These are phyloP conservation scores for Murraya koenigii DNA, from an alignment of 345 rosid genomes.

Conservation along the genomic window DNA sequence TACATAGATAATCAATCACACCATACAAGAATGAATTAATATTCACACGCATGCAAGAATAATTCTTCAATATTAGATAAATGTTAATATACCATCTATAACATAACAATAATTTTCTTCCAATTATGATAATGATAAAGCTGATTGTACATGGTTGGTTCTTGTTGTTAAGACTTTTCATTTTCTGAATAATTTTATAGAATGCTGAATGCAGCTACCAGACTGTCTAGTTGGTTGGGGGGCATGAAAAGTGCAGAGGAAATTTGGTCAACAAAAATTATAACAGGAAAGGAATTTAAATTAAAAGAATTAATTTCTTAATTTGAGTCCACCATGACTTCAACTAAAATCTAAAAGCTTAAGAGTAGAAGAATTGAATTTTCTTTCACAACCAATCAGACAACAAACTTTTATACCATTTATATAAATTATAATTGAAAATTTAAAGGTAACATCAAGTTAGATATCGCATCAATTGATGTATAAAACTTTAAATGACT, in stretches of 20 bases:
- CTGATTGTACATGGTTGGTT: background rate
- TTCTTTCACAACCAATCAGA: background rate
- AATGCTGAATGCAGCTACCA: background rate
- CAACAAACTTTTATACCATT: background rate
- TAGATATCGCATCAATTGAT: background rate
- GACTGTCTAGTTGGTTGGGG: background rate
- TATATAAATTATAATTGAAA: background rate
- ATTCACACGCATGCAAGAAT: background rate
- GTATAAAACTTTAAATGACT: background rate
- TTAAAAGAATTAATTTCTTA: background rate
- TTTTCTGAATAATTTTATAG: background rate
- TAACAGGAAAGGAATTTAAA: background rate
- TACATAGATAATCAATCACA: background rate
- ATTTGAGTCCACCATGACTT: background rate
- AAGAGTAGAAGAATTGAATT: background rate
- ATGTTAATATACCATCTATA: background rate
- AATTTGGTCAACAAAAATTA: background rate
- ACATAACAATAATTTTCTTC: background rate
- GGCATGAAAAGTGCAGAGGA: background rate
- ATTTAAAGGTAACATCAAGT: background rate
- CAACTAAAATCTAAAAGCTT: slow-evolving; percentile 1
- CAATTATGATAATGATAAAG: background rate
- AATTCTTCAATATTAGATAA: background rate
- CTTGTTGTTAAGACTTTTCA: background rate
- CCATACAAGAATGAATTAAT: background rate